A percentile compares a stretch with the other conserved stretches of the same genome.
phyloP scores from a whole-genome alignment of 371 early-diverging fungal species.

The Mortierella sp. region DNA sequence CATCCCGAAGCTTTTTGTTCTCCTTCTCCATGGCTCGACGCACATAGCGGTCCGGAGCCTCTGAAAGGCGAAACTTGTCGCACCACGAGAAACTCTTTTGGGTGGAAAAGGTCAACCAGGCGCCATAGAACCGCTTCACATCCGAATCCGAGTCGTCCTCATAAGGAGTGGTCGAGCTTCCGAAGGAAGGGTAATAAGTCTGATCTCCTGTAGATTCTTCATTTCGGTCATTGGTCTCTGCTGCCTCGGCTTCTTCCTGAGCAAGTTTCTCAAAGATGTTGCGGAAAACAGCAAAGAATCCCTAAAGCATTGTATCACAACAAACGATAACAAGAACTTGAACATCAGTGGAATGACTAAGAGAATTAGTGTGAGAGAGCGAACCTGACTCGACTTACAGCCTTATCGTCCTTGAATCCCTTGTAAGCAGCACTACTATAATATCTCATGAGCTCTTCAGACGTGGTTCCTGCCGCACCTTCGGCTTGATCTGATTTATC shows the following conservation, averaged over 20 bases:
- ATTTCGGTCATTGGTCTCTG: constrained; percentile 57
- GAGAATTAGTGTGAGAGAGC: not conserved
- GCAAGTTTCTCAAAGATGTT: constrained; percentile 80
- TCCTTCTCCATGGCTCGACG: constrained; percentile 92
- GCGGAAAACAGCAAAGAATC: constrained; percentile 86
- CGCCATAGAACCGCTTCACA: constrained; percentile 73
- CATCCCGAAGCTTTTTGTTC: constrained; percentile 87
- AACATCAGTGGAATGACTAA: constrained; percentile 9
- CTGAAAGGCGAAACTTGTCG: constrained; percentile 86
- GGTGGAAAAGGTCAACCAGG: constrained; percentile 81
- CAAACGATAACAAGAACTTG: not conserved
- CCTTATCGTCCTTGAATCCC: constrained; percentile 73
- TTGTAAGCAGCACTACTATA: constrained; percentile 72
- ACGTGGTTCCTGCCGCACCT: constrained; percentile 62
- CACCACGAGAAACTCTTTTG: constrained; percentile 89
- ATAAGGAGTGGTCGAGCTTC: constrained; percentile 62
- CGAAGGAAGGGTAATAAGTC: constrained; percentile 69
- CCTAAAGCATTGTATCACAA: constrained; percentile 57
- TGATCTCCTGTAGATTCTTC: constrained; percentile 49
- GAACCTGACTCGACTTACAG: no score
- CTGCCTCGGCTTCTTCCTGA: constrained; percentile 82
- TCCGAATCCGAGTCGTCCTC: constrained; percentile 51
- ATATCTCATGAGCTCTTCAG: constrained; percentile 75
- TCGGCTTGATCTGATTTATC: constrained; percentile 45
- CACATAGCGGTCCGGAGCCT: constrained; percentile 84